phyloP scores from a whole-genome alignment of 2,329 filamentous ascomycete genomes.

The Chaetomium strumarium region DNA sequence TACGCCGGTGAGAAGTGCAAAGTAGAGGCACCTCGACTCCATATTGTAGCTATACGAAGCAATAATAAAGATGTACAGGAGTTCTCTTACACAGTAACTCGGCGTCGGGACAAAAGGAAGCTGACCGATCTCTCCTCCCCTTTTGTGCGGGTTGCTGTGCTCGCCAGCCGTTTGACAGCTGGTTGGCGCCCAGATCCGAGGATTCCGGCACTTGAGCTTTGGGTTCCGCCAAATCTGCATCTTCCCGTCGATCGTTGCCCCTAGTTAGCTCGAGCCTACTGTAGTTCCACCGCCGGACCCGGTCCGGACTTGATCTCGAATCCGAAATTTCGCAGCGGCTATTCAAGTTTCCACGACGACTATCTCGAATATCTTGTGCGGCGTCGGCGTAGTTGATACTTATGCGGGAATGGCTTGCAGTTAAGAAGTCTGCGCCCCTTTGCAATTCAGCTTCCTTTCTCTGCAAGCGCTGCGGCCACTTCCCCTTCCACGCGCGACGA shows the following conservation, averaged over 20 bases:
- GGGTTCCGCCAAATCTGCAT: constrained; percentile 7
- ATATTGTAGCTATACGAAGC: too few species aligned
- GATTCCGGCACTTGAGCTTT: constrained; percentile 10
- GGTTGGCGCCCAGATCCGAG: not conserved
- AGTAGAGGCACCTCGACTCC: too few species aligned
- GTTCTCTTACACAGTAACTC: too few species aligned
- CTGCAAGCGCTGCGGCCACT: not conserved
- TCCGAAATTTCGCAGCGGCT: constrained; percentile 5
- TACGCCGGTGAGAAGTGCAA: too few species aligned
- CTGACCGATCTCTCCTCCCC: too few species aligned
- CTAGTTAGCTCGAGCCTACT: not conserved
- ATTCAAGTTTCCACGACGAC: not conserved
- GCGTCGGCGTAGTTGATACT: not conserved
- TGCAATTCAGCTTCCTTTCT: not conserved
- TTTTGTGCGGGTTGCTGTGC: too few species aligned
- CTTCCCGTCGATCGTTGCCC: not conserved
- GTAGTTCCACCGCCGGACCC: constrained; percentile 1
- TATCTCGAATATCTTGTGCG: not conserved
- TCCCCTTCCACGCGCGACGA: not conserved
- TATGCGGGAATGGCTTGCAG: constrained; percentile 2
- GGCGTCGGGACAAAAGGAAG: too few species aligned
- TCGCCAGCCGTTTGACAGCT: not conserved
- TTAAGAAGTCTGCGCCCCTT: not conserved
- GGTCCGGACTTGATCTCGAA: constrained; percentile 1
- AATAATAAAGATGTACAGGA: too few species aligned